phyloP scores from a whole-genome alignment of 192 early-diverging fungal species.

The Gonapodya prolifera region DNA sequence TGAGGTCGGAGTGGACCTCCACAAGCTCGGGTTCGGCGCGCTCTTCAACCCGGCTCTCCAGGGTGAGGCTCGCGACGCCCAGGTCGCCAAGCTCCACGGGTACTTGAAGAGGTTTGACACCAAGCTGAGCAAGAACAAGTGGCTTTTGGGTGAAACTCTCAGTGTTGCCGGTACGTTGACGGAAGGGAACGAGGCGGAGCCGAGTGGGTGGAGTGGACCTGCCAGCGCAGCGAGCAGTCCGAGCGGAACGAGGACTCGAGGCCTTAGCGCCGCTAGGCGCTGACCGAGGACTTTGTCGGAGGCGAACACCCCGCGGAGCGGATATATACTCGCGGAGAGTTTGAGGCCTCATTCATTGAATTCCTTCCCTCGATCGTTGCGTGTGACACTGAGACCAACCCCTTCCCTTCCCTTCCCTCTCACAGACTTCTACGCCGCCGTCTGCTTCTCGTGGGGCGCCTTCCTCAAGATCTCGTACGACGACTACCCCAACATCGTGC shows the following conservation, averaged over 20 bases:
- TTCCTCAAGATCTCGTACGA: not conserved
- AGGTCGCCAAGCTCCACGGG: not conserved
- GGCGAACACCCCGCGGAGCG: no score
- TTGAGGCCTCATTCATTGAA: no score
- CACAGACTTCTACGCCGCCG: constrained; percentile 3
- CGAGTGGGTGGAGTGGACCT: no score
- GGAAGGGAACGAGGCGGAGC: no score
- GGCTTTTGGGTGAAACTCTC: not conserved
- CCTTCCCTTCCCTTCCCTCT: not conserved
- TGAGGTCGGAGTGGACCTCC: not conserved
- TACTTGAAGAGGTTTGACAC: not conserved
- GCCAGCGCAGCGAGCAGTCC: no score
- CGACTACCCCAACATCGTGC: not conserved
- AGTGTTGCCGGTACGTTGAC: not conserved
- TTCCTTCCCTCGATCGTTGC: not conserved
- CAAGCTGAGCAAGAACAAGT: not conserved
- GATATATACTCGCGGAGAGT: no score
- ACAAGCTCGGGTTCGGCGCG: not conserved
- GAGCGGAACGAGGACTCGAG: no score
- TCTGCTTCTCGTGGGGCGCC: not conserved
- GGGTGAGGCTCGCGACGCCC: not conserved
- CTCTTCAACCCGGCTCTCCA: constrained; percentile 4
- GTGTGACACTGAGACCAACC: not conserved
- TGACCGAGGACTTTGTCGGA: no score
- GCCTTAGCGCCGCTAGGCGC: no score